phyloP scores from a whole-genome alignment of 768 basidiomycete species.

The Boletus pseudopeckii region DNA sequence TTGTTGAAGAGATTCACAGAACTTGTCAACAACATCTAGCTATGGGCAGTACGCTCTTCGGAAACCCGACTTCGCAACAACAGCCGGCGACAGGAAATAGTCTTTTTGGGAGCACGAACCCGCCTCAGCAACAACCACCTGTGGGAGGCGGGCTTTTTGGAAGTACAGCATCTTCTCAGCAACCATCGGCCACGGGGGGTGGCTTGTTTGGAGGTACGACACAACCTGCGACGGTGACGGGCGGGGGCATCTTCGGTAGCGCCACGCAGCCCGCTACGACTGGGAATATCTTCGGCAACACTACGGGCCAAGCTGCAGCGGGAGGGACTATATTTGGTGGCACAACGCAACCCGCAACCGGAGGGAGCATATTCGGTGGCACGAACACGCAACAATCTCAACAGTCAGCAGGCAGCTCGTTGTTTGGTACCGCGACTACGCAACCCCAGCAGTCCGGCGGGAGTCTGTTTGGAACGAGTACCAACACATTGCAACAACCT shows the following conservation, averaged over 20 bases:
- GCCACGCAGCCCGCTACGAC: slow-evolving; percentile 13
- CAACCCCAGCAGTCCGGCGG: slow-evolving; percentile 24
- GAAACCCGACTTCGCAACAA: slow-evolving; percentile 22
- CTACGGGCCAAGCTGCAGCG: slow-evolving; percentile 1
- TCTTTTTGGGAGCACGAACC: slow-evolving; percentile 26
- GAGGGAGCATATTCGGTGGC: slow-evolving; percentile 21
- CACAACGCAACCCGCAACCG: slow-evolving; percentile 16
- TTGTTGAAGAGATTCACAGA: neutral
- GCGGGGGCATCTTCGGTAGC: slow-evolving; percentile 10
- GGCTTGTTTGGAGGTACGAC: slow-evolving; percentile 16
- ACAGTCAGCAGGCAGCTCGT: slow-evolving; percentile 10
- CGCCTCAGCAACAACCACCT: slow-evolving; percentile 25
- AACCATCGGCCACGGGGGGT: slow-evolving; percentile 11
- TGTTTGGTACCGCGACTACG: slow-evolving; percentile 21
- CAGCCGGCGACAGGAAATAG: slow-evolving; percentile 20
- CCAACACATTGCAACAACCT: slow-evolving; percentile 21
- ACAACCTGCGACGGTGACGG: slow-evolving; percentile 7
- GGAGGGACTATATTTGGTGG: slow-evolving; percentile 23
- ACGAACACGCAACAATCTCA: slow-evolving; percentile 16
- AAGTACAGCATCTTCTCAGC: slow-evolving; percentile 10
- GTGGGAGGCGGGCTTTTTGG: slow-evolving; percentile 19
- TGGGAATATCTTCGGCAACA: slow-evolving; percentile 12
- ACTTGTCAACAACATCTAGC: neutral
- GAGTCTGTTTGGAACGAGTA: slow-evolving; percentile 14
- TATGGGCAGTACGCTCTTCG: slow-evolving; percentile 21